Base-by-base conservation (phyloP, 345 rosid genomes). In the Isatis tinctoria region DNA sequence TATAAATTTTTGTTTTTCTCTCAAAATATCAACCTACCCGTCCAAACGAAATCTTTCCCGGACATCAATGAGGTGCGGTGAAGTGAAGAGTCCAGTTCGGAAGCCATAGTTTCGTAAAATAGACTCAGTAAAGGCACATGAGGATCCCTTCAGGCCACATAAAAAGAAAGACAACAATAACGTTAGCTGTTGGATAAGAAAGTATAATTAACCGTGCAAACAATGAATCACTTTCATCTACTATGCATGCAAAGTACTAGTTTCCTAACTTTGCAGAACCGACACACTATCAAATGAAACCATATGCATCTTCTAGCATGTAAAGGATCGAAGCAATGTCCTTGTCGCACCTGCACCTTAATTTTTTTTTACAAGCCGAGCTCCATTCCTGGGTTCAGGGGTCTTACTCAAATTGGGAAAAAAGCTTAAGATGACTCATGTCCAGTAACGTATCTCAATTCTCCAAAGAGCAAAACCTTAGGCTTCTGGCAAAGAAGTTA, bases 31-130 rank as follows among this genome's bases (percentile, higher is more conserved):
- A 27, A 58, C 9, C 79, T 68, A 95, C 99, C 99, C 96, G 70
- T 89, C 83, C 78, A 95, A 84, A 52, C 89, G 91, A 85, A 95
- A 92, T 73, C 99, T 85, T 85, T 95, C 97, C 14, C 99, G 82
- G 65, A 95, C 87, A 84, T 90, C 97, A 18, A 92, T 88, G 79
- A 95, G 97, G 77, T 90, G 99, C 73, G 99, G 99, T 51, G 98
- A 95, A 8, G 94, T 90, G 82, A 95, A 95, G 67, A 95, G 86
- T 59, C 99, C 99, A 32, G 99, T 95, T 51, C 78, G 92, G 72
- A 92, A 89, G 66, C 98, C 98, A 76, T 88, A 90, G 65, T 82
- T 87, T 22, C 91, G 87, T 49, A 95, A 61, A 71, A 92, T 92
- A 36, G 99, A 90, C 85, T 95, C 98, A 2, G 96, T 76, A 75